These are phyloP conservation scores for Ophioceras dolichostomum DNA, from an alignment of 2,329 filamentous ascomycete genomes.

Conservation along the genomic window DNA sequence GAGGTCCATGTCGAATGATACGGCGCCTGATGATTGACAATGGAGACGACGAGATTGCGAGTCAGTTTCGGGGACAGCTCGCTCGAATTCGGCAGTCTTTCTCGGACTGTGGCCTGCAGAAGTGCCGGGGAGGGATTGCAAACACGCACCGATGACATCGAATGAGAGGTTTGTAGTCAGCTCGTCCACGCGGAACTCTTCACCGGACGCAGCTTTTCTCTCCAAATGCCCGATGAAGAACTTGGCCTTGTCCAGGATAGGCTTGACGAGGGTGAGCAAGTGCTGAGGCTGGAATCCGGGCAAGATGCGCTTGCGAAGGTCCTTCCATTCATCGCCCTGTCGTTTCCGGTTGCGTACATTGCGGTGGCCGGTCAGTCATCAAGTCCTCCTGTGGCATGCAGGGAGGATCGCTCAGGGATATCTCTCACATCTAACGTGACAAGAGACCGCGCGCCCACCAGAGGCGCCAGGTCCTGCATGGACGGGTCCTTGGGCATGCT, in stretches of 20 bases:
- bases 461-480: slow-evolving; percentile 10
- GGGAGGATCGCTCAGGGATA: too few relatives aligned
- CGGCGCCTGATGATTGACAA: too few relatives aligned
- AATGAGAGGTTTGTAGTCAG: slow-evolving; percentile 21
- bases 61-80: too few relatives aligned
- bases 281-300: slow-evolving; percentile 25
- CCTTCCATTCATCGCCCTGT: slow-evolving; percentile 19
- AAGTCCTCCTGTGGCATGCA: too few relatives aligned
- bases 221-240: slow-evolving; percentile 19
- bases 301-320: slow-evolving; percentile 21
- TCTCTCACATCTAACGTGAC: slow-evolving; percentile 7
- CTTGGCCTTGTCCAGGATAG: slow-evolving; percentile 20
- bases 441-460: slow-evolving; percentile 14
- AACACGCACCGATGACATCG: slow-evolving; percentile 26
- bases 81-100: too few relatives aligned
- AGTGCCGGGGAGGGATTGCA: slow-evolving; percentile 8
- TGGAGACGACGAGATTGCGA: too few relatives aligned
- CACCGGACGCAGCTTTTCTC: slow-evolving; percentile 11
- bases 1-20: slow-evolving; percentile 21
- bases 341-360: too few relatives aligned
- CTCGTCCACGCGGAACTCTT: slow-evolving; percentile 15
- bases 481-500: slow-evolving; percentile 20
- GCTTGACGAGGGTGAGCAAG: slow-evolving; percentile 21
- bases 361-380: too few relatives aligned
- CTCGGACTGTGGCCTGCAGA: background rate